Evolutionary conservation across 208 protist species (phyloP).

Genomic region (Vickermania ingenoplastis): DNA sequence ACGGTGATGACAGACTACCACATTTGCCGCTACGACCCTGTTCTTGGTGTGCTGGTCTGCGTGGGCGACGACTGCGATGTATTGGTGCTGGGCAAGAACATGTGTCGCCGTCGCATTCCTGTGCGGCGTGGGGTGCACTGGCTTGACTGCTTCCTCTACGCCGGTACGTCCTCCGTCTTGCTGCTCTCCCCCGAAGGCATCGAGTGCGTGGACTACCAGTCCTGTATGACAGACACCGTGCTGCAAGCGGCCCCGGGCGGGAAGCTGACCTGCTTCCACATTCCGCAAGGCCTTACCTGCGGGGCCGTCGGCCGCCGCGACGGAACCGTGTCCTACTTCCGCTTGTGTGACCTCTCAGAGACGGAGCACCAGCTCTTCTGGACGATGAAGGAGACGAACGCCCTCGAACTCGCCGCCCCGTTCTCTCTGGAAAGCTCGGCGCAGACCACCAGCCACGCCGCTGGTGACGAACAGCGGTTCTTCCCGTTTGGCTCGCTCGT

Average conservation of each 20-base stretch:
- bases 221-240: slow-evolving; percentile 6
- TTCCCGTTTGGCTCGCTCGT: slow-evolving; percentile 38
- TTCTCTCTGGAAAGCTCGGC: slow-evolving; percentile 21
- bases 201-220: slow-evolving; percentile 60
- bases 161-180: slow-evolving; percentile 67
- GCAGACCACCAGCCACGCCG: slow-evolving; percentile 6
- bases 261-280: slow-evolving; percentile 56
- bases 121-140: slow-evolving; percentile 44
- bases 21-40: slow-evolving; percentile 61
- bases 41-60: slow-evolving; percentile 59
- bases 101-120: slow-evolving; percentile 42
- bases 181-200: slow-evolving; percentile 59
- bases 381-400: slow-evolving; percentile 37
- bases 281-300: slow-evolving; percentile 64
- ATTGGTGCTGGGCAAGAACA: slow-evolving; percentile 50
- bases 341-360: slow-evolving; percentile 19
- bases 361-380: slow-evolving; percentile 36
- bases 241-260: not conserved
- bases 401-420: slow-evolving; percentile 40
- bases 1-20: slow-evolving; percentile 75
- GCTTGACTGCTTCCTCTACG: slow-evolving; percentile 62
- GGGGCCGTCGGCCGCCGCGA: slow-evolving; percentile 57
- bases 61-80: slow-evolving; percentile 64
- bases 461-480: slow-evolving; percentile 14
- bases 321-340: slow-evolving; percentile 65